These are phyloP conservation scores for Coemansia sp. DNA, from an alignment of 192 early-diverging fungal species.

Conservation along the genomic window DNA sequence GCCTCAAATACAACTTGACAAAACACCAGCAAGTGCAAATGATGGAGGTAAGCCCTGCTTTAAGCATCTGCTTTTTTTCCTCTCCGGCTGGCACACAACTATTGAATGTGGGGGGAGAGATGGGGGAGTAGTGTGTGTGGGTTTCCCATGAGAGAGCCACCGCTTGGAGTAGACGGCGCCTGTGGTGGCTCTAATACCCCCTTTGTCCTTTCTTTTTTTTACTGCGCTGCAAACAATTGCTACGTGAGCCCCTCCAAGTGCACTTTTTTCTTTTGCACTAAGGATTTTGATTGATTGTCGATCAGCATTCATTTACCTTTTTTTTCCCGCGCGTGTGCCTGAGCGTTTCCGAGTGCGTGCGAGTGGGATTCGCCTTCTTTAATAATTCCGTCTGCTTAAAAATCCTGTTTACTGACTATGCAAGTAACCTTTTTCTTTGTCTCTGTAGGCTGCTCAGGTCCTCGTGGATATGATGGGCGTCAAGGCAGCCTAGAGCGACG, in stretches of 20 bases:
- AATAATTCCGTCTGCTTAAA: background rate
- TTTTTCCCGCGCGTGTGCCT: background rate
- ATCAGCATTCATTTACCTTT: background rate
- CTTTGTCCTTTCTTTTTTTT: background rate
- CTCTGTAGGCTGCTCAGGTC: slow-evolving; percentile 57
- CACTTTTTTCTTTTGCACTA: background rate
- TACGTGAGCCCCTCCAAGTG: background rate
- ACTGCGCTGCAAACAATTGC: slow-evolving; percentile 3
- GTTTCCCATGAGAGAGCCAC: background rate
- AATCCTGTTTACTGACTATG: background rate
- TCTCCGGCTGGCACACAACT: background rate
- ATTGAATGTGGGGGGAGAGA: background rate
- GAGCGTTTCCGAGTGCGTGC: background rate
- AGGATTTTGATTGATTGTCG: slow-evolving; percentile 1
- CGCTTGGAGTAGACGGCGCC: background rate
- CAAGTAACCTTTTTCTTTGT: background rate
- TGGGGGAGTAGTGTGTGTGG: background rate
- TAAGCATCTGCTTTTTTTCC: background rate
- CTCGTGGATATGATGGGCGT: slow-evolving; percentile 56
- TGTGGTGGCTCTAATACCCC: background rate
- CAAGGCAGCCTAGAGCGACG: slow-evolving; percentile 24
- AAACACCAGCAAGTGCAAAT: slow-evolving; percentile 71
- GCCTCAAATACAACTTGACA: slow-evolving; percentile 65
- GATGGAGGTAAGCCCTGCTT: slow-evolving; percentile 61
- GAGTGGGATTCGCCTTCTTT: no score